These are phyloP conservation scores for Tolypocladium pustulatum DNA, from an alignment of 2,329 filamentous ascomycete genomes.

Conservation along the genomic window DNA sequence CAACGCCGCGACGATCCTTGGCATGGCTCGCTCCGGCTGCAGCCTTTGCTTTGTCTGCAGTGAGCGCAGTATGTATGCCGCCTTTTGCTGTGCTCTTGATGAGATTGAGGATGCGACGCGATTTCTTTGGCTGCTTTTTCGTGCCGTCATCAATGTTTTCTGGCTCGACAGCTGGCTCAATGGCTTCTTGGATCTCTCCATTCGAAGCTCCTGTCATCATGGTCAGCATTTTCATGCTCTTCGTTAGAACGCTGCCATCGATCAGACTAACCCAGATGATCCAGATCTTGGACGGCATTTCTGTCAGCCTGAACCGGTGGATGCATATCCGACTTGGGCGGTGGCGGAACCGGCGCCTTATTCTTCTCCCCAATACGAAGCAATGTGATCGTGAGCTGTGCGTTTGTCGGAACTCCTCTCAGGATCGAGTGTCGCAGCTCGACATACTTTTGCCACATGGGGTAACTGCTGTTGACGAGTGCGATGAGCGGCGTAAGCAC, in stretches of 20 bases:
- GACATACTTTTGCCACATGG: conserved; percentile 65
- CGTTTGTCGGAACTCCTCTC: conserved; percentile 76
- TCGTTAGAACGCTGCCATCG: not conserved
- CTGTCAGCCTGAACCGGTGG: conserved; percentile 31
- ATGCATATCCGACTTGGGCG: conserved; percentile 24
- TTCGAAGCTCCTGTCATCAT: conserved; percentile 34
- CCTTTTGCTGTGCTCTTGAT: conserved; percentile 63
- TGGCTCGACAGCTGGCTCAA: conserved; percentile 38
- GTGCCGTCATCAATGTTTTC: conserved; percentile 22
- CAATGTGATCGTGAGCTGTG: conserved; percentile 71
- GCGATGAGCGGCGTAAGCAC: conserved; percentile 49
- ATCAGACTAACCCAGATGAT: conserved; percentile 19
- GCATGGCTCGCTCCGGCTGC: conserved; percentile 46
- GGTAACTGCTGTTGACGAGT: conserved; percentile 51
- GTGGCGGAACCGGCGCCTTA: conserved; percentile 63
- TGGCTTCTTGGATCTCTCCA: conserved; percentile 56
- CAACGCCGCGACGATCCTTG: conserved; percentile 60
- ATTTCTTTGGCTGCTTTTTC: conserved; percentile 32
- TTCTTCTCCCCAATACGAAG: conserved; percentile 75
- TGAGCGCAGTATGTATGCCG: conserved; percentile 60
- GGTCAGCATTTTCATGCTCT: not conserved
- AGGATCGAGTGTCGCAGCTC: conserved; percentile 67
- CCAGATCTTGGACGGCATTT: conserved; percentile 27
- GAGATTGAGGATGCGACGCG: conserved; percentile 42
- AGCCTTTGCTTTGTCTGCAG: conserved; percentile 61